These are phyloP conservation scores for Chlamydomonas schloesseri DNA, from an alignment of 139 green algal genomes.

Conservation along the genomic window DNA sequence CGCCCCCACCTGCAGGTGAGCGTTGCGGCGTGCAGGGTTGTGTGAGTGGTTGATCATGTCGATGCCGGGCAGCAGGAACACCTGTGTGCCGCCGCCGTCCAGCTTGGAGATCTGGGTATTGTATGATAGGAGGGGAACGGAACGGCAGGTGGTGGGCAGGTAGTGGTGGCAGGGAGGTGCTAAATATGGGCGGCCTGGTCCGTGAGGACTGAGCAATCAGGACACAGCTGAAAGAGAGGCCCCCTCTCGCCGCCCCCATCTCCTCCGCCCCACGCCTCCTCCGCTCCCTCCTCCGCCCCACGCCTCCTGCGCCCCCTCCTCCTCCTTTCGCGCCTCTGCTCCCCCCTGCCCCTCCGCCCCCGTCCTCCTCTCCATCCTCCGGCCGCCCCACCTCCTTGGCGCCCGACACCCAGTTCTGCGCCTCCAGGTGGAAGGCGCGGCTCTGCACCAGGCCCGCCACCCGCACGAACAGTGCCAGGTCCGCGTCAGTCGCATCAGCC, in stretches of 20 bases:
- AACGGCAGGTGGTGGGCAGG: neutral
- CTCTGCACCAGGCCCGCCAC: conserved; percentile 76
- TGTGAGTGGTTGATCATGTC: conserved; percentile 83
- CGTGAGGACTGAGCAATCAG: too few species aligned
- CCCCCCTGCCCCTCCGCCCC: neutral
- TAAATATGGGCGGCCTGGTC: too few species aligned
- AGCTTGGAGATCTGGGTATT: conserved; percentile 20
- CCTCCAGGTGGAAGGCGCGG: conserved; percentile 77
- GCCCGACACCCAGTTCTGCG: conserved; percentile 78
- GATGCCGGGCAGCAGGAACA: conserved; percentile 78
- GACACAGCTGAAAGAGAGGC: too few species aligned
- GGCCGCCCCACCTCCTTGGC: conserved; percentile 37
- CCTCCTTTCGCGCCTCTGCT: too few species aligned
- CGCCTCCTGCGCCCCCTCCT: too few species aligned
- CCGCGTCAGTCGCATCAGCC: neutral
- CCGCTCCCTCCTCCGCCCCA: too few species aligned
- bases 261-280: too few species aligned
- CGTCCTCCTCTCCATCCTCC: neutral
- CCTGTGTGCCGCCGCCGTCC: conserved; percentile 45
- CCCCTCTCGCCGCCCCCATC: too few species aligned
- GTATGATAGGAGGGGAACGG: neutral
- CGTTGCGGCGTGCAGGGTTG: conserved; percentile 53
- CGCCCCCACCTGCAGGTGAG: conserved; percentile 42
- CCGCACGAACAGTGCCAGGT: conserved; percentile 53
- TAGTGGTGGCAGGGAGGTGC: neutral